phyloP scores from a whole-genome alignment of 345 rosid genomes.

The Toxicodendron radicans region DNA sequence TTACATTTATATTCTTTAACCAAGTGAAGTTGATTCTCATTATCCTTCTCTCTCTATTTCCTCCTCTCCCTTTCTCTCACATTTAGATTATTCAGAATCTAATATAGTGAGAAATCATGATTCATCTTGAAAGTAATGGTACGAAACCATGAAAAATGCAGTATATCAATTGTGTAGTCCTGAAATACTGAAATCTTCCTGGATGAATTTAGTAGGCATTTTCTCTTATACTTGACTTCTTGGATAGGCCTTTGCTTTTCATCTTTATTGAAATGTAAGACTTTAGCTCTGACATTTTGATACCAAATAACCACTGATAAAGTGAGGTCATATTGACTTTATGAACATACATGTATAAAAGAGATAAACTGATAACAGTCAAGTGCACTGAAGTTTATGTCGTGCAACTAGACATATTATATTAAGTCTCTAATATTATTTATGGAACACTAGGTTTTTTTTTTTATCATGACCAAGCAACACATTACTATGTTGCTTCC shows the following conservation, averaged over 20 bases:
- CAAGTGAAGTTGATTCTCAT: background rate
- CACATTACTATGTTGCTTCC: slow-evolving; percentile 13
- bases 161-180: background rate
- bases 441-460: background rate
- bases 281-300: background rate
- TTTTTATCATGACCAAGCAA: background rate
- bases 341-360: background rate
- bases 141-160: background rate
- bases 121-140: background rate
- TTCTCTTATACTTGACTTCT: background rate
- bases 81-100: slow-evolving; percentile 9
- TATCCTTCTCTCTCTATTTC: background rate
- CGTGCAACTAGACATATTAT: background rate
- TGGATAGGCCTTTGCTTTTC: background rate
- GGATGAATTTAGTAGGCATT: background rate
- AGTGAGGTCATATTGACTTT: background rate
- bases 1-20: slow-evolving; percentile 9
- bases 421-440: background rate
- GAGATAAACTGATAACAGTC: background rate
- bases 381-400: background rate
- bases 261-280: slow-evolving; percentile 6
- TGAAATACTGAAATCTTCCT: background rate
- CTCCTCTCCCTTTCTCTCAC: slow-evolving; percentile 1
- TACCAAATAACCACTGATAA: background rate
- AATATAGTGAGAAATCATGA: slow-evolving; percentile 1